Evolutionary conservation across 2,329 filamentous ascomycete species (phyloP).

Genomic region (Blumeria hordei): DNA sequence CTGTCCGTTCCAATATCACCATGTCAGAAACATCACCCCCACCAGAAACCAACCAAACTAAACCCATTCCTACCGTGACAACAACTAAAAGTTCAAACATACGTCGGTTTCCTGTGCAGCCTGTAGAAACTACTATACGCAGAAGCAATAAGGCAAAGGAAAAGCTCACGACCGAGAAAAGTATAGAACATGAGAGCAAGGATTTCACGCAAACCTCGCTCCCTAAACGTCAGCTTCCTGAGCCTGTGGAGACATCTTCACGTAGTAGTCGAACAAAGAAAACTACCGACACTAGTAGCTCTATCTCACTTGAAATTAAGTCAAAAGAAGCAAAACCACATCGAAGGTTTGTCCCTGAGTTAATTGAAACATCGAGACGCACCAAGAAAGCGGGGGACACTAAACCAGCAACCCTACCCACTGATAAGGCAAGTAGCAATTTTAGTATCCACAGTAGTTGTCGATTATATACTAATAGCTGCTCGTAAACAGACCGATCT

Average conservation of each 20-base stretch:
- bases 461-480: conserved; percentile 2
- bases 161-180: conserved; percentile 4
- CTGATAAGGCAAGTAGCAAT: conserved; percentile 37
- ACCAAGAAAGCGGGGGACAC: conserved; percentile 42
- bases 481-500: conserved; percentile 10
- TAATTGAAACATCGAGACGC: conserved; percentile 58
- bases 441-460: conserved; percentile 19
- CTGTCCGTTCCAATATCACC: too few species aligned
- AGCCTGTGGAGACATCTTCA: conserved; percentile 49
- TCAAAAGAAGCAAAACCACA: conserved; percentile 13
- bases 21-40: too few species aligned
- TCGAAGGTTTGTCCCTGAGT: conserved; percentile 46
- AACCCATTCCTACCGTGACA: conserved; percentile 15
- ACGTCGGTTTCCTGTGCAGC: conserved; percentile 18
- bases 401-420: conserved; percentile 34
- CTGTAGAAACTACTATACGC: conserved; percentile 20
- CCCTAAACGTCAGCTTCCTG: conserved; percentile 37
- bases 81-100: conserved; percentile 13
- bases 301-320: conserved; percentile 19
- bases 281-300: conserved; percentile 25
- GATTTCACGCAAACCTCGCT: conserved; percentile 11
- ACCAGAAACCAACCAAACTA: not conserved
- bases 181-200: conserved; percentile 7
- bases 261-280: conserved; percentile 25
- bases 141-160: conserved; percentile 14